A percentile compares a stretch with the other conserved stretches of the same genome.
These are phyloP conservation scores for Diaporthe destruens DNA, from an alignment of 2,329 filamentous ascomycete species.

Conservation along the genomic window DNA sequence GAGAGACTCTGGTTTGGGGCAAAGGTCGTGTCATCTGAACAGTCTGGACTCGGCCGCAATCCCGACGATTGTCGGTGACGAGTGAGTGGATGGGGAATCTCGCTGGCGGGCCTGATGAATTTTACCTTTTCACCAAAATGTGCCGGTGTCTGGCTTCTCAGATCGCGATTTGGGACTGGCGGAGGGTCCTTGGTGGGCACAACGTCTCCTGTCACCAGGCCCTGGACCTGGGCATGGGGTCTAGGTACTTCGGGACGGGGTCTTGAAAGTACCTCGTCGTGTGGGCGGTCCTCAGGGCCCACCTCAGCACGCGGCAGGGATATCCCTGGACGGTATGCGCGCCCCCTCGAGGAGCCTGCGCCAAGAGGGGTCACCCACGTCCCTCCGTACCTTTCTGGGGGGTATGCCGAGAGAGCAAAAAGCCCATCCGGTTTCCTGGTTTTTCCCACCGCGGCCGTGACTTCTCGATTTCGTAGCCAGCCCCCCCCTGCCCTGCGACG, in stretches of 20 bases:
- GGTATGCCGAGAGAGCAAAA: slow-evolving; percentile 29
- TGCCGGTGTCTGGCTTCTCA: slow-evolving; percentile 13
- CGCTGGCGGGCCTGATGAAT: slow-evolving; percentile 25
- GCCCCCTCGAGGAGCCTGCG: slow-evolving; percentile 7
- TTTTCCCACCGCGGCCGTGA: slow-evolving; percentile 4
- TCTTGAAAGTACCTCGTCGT: neutral
- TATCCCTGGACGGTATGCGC: neutral
- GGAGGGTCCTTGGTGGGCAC: neutral
- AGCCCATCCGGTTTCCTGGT: slow-evolving; percentile 26
- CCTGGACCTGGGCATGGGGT: slow-evolving; percentile 21
- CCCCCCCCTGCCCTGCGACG: neutral
- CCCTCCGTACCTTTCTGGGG: slow-evolving; percentile 13
- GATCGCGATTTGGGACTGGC: slow-evolving; percentile 17
- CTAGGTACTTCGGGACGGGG: slow-evolving; percentile 24
- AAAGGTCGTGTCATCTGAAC: neutral
- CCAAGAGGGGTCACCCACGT: slow-evolving; percentile 14
- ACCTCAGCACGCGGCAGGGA: neutral
- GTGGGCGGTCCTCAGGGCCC: slow-evolving; percentile 1
- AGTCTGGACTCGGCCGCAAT: neutral
- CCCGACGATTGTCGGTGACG: slow-evolving; percentile 12
- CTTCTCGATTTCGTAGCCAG: slow-evolving; percentile 12
- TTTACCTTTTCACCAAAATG: slow-evolving; percentile 18
- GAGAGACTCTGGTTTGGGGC: neutral
- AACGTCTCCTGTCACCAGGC: slow-evolving; percentile 27
- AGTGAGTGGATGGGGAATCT: neutral